Percentiles rank a stretch among this genome's conserved stretches.
Conservation (phyloP, 2,329 filamentous ascomycete species). For the Penicillium occitanis region DNA sequence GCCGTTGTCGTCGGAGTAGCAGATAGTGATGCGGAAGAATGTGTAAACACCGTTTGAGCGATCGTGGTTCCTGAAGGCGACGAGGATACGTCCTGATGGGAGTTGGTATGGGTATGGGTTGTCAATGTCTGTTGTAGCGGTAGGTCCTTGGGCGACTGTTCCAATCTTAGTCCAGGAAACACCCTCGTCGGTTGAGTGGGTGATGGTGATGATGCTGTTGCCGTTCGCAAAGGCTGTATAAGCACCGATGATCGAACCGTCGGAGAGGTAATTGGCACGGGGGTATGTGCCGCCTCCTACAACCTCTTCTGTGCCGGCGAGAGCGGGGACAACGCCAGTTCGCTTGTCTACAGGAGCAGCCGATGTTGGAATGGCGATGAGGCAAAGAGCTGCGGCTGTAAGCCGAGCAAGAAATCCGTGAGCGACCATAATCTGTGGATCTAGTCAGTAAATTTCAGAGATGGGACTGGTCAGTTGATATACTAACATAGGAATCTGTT, state of each 20-base stretch:
- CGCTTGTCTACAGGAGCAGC: background rate
- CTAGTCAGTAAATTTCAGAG: background rate
- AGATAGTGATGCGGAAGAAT: slow-evolving; percentile 20
- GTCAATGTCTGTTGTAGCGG: slow-evolving; percentile 12
- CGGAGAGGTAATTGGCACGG: slow-evolving; percentile 12
- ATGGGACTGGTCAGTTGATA: background rate
- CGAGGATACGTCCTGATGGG: slow-evolving; percentile 13
- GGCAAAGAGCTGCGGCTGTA: slow-evolving; percentile 9
- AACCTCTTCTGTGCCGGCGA: slow-evolving; percentile 1
- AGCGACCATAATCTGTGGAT: slow-evolving; percentile 10
- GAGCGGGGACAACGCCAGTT: background rate
- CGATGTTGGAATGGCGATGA: background rate
- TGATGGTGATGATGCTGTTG: slow-evolving; percentile 9
- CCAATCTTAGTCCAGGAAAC: slow-evolving; percentile 11
- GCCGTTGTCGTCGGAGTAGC: slow-evolving; percentile 20
- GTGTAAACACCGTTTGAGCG: slow-evolving; percentile 1
- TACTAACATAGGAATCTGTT: background rate
- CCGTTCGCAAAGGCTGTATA: background rate
- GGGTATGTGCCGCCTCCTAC: slow-evolving; percentile 15
- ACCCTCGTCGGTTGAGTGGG: slow-evolving; percentile 14
- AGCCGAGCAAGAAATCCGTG: slow-evolving; percentile 15
- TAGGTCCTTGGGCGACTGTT: slow-evolving; percentile 1
- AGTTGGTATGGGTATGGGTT: slow-evolving; percentile 19
- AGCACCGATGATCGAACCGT: slow-evolving; percentile 10
- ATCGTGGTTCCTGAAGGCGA: slow-evolving; percentile 19